These are phyloP conservation scores for Penicillium sp. DNA, from an alignment of 2,329 filamentous ascomycete species.

Conservation along the genomic window DNA sequence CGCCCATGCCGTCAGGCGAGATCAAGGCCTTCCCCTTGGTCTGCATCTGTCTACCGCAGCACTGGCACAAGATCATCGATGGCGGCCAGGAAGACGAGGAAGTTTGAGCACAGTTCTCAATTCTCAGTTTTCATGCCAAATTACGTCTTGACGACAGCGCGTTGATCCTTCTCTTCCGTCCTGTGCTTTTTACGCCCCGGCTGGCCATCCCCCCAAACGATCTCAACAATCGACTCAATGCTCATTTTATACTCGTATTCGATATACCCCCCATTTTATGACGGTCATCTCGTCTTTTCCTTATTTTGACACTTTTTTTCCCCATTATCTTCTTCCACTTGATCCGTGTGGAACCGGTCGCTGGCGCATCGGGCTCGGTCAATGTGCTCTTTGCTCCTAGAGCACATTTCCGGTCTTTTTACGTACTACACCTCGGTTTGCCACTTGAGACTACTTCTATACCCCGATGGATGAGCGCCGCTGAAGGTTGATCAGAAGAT, in stretches of 20 bases:
- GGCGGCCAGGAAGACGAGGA: slow-evolving; percentile 58
- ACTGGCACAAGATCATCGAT: slow-evolving; percentile 96
- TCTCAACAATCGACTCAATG: slow-evolving; percentile 1
- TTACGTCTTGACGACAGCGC: slow-evolving; percentile 43
- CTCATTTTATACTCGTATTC: slow-evolving; percentile 25
- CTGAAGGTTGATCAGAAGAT: slow-evolving; percentile 11
- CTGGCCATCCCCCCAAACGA: slow-evolving; percentile 12
- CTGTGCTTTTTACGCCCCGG: slow-evolving; percentile 14
- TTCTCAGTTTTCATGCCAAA: slow-evolving; percentile 27
- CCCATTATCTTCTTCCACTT: slow-evolving; percentile 11
- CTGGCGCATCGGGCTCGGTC: slow-evolving; percentile 23
- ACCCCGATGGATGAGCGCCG: slow-evolving; percentile 9
- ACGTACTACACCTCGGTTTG: slow-evolving; percentile 19
- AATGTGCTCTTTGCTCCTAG: slow-evolving; percentile 13
- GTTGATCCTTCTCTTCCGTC: slow-evolving; percentile 23
- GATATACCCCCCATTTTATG: slow-evolving; percentile 36
- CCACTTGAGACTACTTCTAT: slow-evolving; percentile 5
- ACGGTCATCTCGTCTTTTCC: slow-evolving; percentile 23
- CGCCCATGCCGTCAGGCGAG: slow-evolving; percentile 69
- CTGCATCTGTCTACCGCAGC: slow-evolving; percentile 90
- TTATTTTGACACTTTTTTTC: slow-evolving; percentile 9
- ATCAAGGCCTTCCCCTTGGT: slow-evolving; percentile 98
- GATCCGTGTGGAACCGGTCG: slow-evolving; percentile 20
- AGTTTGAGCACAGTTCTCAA: slow-evolving; percentile 20
- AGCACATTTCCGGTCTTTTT: slow-evolving; percentile 22